These are phyloP conservation scores for Limonomyces culmigenus DNA, from an alignment of 1,284 basidiomycete genomes.

Conservation along the genomic window DNA sequence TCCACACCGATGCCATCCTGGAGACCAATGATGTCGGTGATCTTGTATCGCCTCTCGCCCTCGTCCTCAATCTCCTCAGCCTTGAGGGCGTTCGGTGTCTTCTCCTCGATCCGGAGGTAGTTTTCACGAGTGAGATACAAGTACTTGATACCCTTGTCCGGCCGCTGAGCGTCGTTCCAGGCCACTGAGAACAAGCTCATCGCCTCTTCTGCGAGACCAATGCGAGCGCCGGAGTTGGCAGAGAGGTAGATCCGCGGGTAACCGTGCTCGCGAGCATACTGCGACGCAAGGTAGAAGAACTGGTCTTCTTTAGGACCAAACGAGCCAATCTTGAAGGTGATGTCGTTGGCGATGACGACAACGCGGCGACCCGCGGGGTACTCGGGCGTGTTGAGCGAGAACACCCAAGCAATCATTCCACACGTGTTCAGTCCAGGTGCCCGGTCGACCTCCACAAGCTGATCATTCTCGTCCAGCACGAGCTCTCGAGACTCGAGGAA, in stretches of 20 bases:
- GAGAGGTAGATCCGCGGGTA: slow-evolving; percentile 94
- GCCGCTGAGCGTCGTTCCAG: slow-evolving; percentile 69
- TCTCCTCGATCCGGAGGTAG: slow-evolving; percentile 69
- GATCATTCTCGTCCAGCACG: slow-evolving; percentile 86
- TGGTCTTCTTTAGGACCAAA: slow-evolving; percentile 94
- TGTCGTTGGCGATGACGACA: slow-evolving; percentile 94
- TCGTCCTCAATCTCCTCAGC: slow-evolving; percentile 76
- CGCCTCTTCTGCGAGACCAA: slow-evolving; percentile 90
- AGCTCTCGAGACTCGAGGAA: slow-evolving; percentile 79
- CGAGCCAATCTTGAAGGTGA: slow-evolving; percentile 97
- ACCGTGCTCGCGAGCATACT: slow-evolving; percentile 80
- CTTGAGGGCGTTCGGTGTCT: slow-evolving; percentile 62
- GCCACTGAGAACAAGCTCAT: slow-evolving; percentile 83
- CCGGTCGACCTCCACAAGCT: slow-evolving; percentile 79
- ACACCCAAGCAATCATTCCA: slow-evolving; percentile 98
- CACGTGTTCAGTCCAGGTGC: slow-evolving; percentile 88
- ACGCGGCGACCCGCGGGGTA: slow-evolving; percentile 79
- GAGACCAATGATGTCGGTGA: slow-evolving; percentile 92
- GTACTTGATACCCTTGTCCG: slow-evolving; percentile 94
- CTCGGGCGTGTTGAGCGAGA: slow-evolving; percentile 87
- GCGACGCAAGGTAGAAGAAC: slow-evolving; percentile 91
- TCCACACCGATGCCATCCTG: slow-evolving; percentile 98
- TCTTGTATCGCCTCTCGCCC: slow-evolving; percentile 82
- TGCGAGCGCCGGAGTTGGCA: slow-evolving; percentile 94
- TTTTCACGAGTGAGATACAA: slow-evolving; percentile 87